Percentiles rank a stretch among this genome's conserved stretches.
Evolutionary conservation across 139 green algal genomes (phyloP).

Genomic region (Pleodorina starrii): DNA sequence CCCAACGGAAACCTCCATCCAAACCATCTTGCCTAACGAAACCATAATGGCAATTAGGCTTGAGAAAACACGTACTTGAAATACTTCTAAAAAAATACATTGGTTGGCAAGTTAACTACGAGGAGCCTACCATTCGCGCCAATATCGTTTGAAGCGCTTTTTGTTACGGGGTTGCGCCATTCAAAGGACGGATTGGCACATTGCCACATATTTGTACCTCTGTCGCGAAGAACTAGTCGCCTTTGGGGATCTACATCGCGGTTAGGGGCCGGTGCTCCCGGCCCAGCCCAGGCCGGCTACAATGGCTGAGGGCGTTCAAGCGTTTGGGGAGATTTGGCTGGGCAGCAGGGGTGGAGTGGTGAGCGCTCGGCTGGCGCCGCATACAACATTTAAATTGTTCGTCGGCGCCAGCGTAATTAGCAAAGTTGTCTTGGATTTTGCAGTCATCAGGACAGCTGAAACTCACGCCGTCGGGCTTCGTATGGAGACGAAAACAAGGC

Average conservation of each 20-base stretch:
- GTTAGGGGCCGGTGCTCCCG: neutral
- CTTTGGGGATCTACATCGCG: neutral
- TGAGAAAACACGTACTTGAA: too few species aligned
- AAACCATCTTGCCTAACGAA: too few species aligned
- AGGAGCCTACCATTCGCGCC: too few species aligned
- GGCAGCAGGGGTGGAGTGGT: conserved; percentile 49
- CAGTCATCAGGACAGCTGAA: conserved; percentile 67
- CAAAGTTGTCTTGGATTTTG: neutral
- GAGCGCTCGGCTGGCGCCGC: neutral
- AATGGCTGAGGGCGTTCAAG: conserved; percentile 44
- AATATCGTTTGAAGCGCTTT: too few species aligned
- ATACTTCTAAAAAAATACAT: too few species aligned
- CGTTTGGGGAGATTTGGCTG: conserved; percentile 53
- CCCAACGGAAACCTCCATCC: too few species aligned
- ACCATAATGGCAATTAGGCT: too few species aligned
- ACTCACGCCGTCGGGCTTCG: conserved; percentile 59
- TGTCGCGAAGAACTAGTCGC: neutral
- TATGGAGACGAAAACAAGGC: conserved; percentile 66
- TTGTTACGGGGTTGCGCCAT: too few species aligned
- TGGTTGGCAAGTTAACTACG: too few species aligned
- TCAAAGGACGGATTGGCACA: too few species aligned
- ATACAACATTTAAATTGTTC: neutral
- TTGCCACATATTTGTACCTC: too few species aligned
- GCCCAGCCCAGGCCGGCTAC: conserved; percentile 1
- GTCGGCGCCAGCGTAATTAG: neutral